Conservation (phyloP, 179 eudicot species). For the Silene noctiflora region DNA sequence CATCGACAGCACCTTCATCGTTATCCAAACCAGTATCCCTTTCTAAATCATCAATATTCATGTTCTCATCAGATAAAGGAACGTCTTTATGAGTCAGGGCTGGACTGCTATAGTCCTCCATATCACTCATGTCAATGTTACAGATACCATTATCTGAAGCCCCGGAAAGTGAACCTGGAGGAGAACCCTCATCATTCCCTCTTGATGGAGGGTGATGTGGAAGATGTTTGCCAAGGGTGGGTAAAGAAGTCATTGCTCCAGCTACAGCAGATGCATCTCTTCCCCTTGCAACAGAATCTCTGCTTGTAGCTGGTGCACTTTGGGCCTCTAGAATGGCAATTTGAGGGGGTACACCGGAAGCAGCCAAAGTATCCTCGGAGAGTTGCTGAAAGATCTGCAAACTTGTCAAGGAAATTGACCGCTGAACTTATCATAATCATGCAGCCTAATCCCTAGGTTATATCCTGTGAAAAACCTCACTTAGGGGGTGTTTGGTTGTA, state of each 20-base stretch:
- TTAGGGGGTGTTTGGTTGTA: too few relatives aligned
- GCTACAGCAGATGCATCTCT: slow-evolving; percentile 57
- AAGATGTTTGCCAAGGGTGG: slow-evolving; percentile 52
- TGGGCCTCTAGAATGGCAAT: slow-evolving; percentile 66
- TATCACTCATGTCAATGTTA: slow-evolving; percentile 60
- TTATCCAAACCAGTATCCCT: slow-evolving; percentile 43
- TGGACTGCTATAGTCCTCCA: slow-evolving; percentile 39
- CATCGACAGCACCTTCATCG: slow-evolving; percentile 44
- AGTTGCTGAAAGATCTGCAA: slow-evolving; percentile 78
- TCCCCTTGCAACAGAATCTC: slow-evolving; percentile 55
- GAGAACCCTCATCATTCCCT: slow-evolving; percentile 45
- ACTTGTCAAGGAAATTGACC: slow-evolving; percentile 39
- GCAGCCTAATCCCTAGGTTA: slow-evolving; percentile 5
- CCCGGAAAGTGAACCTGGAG: slow-evolving; percentile 42
- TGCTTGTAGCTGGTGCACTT: slow-evolving; percentile 50
- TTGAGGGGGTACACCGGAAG: slow-evolving; percentile 46
- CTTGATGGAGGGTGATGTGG: slow-evolving; percentile 59
- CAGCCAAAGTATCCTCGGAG: slow-evolving; percentile 42
- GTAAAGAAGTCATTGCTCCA: slow-evolving; percentile 72
- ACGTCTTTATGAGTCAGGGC: slow-evolving; percentile 44
- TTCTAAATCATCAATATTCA: slow-evolving; percentile 40
- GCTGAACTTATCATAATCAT: neutral
- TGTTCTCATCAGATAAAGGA: slow-evolving; percentile 43
- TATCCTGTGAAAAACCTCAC: neutral
- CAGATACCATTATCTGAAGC: slow-evolving; percentile 50